Base-by-base conservation (phyloP, 2,329 filamentous ascomycete genomes). In the Ceratocystis variospora region DNA sequence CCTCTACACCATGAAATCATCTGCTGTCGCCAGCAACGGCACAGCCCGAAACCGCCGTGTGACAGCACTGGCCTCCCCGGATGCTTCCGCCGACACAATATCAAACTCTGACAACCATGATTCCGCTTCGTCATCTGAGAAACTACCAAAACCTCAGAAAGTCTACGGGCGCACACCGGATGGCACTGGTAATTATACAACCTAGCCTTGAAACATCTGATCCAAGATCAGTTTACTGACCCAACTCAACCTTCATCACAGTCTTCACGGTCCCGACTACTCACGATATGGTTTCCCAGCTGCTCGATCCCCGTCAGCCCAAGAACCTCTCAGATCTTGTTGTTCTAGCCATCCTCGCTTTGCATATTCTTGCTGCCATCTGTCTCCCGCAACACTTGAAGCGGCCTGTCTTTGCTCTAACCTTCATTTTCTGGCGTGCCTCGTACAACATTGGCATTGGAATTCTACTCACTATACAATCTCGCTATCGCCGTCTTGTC, bases 261-360 rank as follows among this genome's bases (percentile, higher is more conserved):
- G 94, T 96, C 72, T 99, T 99, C 74, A 88, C 90, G 67, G 94
- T 99, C 65, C 94, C 94, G 61, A 87, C 90, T 69, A 99, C 94
- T 66, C 91, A 96, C 80, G 94, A 99, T 78, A 97, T 99, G 94
- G 93, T 99, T 71, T 96, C 93, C 63, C 94, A 97, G 78, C 83
- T 99, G 66, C 85, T 99, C 71, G 94, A 95, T 72, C 94, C 94
- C 63, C 89, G 88, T 70, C 88, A 97, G 74, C 91, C 94, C 64
- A 99, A 99, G 80, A 97, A 97, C 74, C 75, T 95, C 48, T 94
- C 91, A 68, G 94, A 99, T 76, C 77, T 85, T 67, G 73, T 88
- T 68, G 91, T 99, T 70, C 81, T 99, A 67, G 81, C 81, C 61
- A 87, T 96, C 68, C 81, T 99, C 62, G 87, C 80, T 66, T 77